phyloP scores from a whole-genome alignment of 768 basidiomycete species.

The Heimioporus sp. region DNA sequence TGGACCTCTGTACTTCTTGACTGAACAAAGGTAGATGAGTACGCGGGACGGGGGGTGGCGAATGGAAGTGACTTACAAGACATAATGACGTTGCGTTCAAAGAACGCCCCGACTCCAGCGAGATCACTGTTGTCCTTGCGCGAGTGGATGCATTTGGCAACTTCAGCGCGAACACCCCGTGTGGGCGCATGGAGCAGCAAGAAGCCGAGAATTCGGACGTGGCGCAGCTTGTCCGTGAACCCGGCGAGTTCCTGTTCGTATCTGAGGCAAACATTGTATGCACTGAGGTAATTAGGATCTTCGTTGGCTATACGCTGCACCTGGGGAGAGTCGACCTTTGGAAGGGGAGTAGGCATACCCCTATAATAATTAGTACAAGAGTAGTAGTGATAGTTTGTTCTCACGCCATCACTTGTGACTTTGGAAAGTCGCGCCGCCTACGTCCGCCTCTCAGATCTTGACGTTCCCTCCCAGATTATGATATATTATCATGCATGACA shows the following conservation, averaged over 20 bases:
- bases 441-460: too few relatives aligned
- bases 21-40: background rate
- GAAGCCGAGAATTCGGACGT: slow-evolving; percentile 5
- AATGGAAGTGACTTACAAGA: slow-evolving; percentile 1
- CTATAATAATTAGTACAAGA: too few relatives aligned
- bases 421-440: too few relatives aligned
- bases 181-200: slow-evolving; percentile 6
- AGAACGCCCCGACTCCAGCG: background rate
- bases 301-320: background rate
- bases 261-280: slow-evolving; percentile 1
- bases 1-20: slow-evolving; percentile 9
- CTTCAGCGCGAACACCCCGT: background rate
- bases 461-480: too few relatives aligned
- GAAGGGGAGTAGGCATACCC: background rate
- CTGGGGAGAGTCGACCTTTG: background rate
- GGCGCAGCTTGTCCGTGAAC: background rate
- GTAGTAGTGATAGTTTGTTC: too few relatives aligned
- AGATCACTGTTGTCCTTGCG: background rate
- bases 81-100: slow-evolving; percentile 3
- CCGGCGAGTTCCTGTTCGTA: background rate
- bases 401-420: too few relatives aligned
- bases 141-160: slow-evolving; percentile 4
- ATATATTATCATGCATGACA: too few relatives aligned
- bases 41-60: background rate
- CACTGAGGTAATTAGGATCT: background rate